phyloP scores from a whole-genome alignment of 2,329 filamentous ascomycete species.

The Ophiocordyceps australis region DNA sequence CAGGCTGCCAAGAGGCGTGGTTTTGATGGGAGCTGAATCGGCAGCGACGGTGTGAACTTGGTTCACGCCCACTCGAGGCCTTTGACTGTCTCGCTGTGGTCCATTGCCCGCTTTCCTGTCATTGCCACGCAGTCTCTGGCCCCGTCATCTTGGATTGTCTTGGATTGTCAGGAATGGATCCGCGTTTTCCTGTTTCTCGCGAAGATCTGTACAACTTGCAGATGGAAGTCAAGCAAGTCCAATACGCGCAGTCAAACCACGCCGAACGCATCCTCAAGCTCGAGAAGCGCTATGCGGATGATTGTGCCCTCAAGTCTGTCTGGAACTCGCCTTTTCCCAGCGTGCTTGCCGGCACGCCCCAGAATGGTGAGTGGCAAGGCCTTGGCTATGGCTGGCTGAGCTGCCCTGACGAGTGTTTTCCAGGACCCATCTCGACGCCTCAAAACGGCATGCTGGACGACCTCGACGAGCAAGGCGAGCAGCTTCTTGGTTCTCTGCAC shows the following conservation, averaged over 20 bases:
- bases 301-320: slow-evolving; percentile 59
- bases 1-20: no score
- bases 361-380: slow-evolving; percentile 73
- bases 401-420: no score
- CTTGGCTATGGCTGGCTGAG: no score
- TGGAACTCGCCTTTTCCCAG: slow-evolving; percentile 94
- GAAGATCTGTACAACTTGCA: slow-evolving; percentile 51
- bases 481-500: slow-evolving; percentile 62
- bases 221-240: slow-evolving; percentile 53
- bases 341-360: slow-evolving; percentile 62
- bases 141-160: neutral
- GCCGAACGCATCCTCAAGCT: slow-evolving; percentile 41
- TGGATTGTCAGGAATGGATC: slow-evolving; percentile 36
- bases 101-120: neutral
- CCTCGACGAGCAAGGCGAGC: slow-evolving; percentile 74
- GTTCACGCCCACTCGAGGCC: neutral
- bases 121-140: neutral
- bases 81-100: no score
- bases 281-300: slow-evolving; percentile 49
- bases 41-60: neutral
- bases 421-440: slow-evolving; percentile 68
- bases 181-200: slow-evolving; percentile 37
- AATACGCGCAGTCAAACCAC: slow-evolving; percentile 43
- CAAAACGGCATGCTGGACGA: slow-evolving; percentile 75
- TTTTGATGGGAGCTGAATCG: slow-evolving; percentile 1